phyloP scores from a whole-genome alignment of 768 basidiomycete species.

The Leccinum subgranulosum region DNA sequence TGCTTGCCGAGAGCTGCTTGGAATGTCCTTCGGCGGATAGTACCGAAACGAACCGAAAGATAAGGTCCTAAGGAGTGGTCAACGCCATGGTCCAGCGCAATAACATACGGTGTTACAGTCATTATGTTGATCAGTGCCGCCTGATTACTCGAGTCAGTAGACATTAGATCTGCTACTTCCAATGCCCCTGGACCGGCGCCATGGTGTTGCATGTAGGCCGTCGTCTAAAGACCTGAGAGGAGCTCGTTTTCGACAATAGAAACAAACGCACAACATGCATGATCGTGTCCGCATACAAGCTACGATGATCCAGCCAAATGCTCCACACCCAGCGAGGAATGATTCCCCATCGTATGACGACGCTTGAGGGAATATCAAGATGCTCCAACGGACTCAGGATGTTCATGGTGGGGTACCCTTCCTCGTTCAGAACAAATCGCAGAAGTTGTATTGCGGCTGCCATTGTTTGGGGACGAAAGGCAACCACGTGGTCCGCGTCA shows the following conservation, averaged over 20 bases:
- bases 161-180: slow-evolving; percentile 2
- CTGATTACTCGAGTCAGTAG: not conserved
- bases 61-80: slow-evolving; percentile 14
- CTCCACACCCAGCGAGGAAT: slow-evolving; percentile 64
- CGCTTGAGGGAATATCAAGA: slow-evolving; percentile 42
- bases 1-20: slow-evolving; percentile 14
- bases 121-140: slow-evolving; percentile 24
- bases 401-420: slow-evolving; percentile 10
- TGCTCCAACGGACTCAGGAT: slow-evolving; percentile 12
- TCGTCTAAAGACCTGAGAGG: slow-evolving; percentile 38
- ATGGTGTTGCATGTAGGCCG: slow-evolving; percentile 50
- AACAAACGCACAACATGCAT: slow-evolving; percentile 42
- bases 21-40: slow-evolving; percentile 13
- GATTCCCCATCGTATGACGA: slow-evolving; percentile 59
- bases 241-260: not conserved
- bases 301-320: slow-evolving; percentile 54
- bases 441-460: slow-evolving; percentile 44
- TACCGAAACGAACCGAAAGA: slow-evolving; percentile 23
- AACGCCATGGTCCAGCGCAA: not conserved
- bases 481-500: not conserved
- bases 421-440: slow-evolving; percentile 35
- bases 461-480: slow-evolving; percentile 48
- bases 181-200: not conserved
- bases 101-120: slow-evolving; percentile 17
- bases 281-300: slow-evolving; percentile 48